Conservation (phyloP, 257 asterid genomes). For the Solanum pinnatisectum region DNA sequence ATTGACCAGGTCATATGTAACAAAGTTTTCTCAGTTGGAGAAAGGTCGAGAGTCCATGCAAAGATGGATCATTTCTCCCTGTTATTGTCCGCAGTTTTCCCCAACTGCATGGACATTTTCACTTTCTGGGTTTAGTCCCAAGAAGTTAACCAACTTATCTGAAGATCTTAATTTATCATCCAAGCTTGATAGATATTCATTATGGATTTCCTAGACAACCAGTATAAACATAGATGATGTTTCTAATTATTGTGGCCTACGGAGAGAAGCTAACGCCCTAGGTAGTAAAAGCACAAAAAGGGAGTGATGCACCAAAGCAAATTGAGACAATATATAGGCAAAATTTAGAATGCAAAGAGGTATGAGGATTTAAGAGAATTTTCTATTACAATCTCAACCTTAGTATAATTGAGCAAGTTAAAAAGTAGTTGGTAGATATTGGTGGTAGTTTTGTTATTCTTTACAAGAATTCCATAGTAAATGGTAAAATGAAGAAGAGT, state of each 20-base stretch:
- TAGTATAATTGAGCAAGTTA: too few species aligned
- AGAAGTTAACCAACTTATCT: slow-evolving; percentile 39
- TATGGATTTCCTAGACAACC: slow-evolving; percentile 63
- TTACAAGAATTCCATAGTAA: too few species aligned
- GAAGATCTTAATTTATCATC: slow-evolving; percentile 39
- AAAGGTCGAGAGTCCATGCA: slow-evolving; percentile 90
- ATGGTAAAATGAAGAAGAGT: too few species aligned
- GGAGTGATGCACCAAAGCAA: too few species aligned
- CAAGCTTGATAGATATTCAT: slow-evolving; percentile 40
- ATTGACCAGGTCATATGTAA: too few species aligned
- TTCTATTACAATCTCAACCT: too few species aligned
- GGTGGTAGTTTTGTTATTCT: too few species aligned
- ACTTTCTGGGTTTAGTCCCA: slow-evolving; percentile 53
- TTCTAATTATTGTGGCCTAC: slow-evolving; percentile 76
- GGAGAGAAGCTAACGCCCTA: slow-evolving; percentile 82
- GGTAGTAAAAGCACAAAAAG: slow-evolving; percentile 15
- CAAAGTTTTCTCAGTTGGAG: slow-evolving; percentile 28
- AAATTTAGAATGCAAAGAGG: too few species aligned
- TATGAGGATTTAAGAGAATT: too few species aligned
- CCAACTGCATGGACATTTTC: slow-evolving; percentile 73
- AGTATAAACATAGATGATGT: slow-evolving; percentile 89
- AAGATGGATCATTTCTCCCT: slow-evolving; percentile 72
- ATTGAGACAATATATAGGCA: too few species aligned
- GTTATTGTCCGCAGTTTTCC: slow-evolving; percentile 79
- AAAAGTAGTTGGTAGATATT: too few species aligned